Base-by-base conservation (phyloP, 805 yeast genomes). In the Kazachstania bromeliacearum region DNA sequence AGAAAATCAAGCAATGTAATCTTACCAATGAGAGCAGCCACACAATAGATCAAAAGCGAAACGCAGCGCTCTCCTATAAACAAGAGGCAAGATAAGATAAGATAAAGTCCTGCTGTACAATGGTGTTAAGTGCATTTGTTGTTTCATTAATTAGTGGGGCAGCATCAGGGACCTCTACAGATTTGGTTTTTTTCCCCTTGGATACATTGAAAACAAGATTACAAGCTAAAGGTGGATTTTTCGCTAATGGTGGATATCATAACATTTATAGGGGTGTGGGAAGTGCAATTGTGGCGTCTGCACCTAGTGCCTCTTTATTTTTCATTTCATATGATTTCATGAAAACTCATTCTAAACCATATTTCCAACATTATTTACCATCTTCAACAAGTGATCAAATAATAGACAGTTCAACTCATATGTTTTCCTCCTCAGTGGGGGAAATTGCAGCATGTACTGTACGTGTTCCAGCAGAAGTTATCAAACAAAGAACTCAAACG, bases 91-190 rank as follows among this genome's bases (percentile, higher is more conserved):
- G 25, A 8, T 8, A 8, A 12, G 25, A 12, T 22, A 22, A 22
- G 25, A 22, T 8, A 22, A 22, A 22, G 8, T 8, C 8, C 10
- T 8, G 10, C 25, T 8, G 25, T 22, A 22, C 8, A 22, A 29
- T 35, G 33, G 29, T 18, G 8, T 16, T 29, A 7, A 35, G 23
- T 14, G 3, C 40, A 3, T 53, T 55, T 41, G 62, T 58, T 7
- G 44, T 48, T 2, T 58, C 64, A 2, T 36, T 59, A 27, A 18
- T 57, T 71, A 77, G 88, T 51, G 98, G 98, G 26, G 98, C 84
- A 6, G 79, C 92, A 40, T 96, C 98, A 5, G 99, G 99, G 12
- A 92, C 96, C 2, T 79, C 94, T 5, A 88, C 96, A 1, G 99
- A 92, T 62, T 66, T 92, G 26, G 85, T 81, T 3, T 92, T 92